Percentiles rank a stretch among this genome's conserved stretches.
These are phyloP conservation scores for Boletus coccyginus DNA, from an alignment of 768 basidiomycete species.

Conservation along the genomic window DNA sequence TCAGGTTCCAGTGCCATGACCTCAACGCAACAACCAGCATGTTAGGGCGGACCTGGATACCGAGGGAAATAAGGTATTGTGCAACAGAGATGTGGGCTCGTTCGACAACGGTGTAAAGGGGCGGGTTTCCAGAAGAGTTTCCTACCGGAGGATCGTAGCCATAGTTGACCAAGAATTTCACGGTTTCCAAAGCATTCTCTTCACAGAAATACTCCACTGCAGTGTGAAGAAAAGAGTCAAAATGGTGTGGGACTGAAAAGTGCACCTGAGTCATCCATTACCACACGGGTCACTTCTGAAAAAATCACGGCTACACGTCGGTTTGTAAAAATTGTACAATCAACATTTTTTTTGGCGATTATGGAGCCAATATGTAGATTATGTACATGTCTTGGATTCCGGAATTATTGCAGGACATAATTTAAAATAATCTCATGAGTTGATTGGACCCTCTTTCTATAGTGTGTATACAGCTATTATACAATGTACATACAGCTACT, in stretches of 20 bases:
- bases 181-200: neutral
- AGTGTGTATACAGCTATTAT: too few species aligned
- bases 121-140: too few species aligned
- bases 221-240: neutral
- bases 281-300: neutral
- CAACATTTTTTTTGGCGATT: too few species aligned
- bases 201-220: neutral
- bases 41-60: neutral
- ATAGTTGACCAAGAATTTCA: neutral
- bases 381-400: too few species aligned
- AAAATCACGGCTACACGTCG: neutral
- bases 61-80: neutral
- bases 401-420: too few species aligned
- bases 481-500: too few species aligned
- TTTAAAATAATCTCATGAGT: too few species aligned
- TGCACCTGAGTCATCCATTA: neutral
- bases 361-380: too few species aligned
- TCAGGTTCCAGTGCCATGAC: too few species aligned
- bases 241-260: neutral
- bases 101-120: neutral
- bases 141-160: neutral
- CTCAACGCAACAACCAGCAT: neutral
- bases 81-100: neutral
- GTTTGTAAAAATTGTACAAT: too few species aligned
- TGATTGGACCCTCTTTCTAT: too few species aligned